These are phyloP conservation scores for Yamadazyma tumulicola DNA, from an alignment of 805 yeast genomes.

Conservation along the genomic window DNA sequence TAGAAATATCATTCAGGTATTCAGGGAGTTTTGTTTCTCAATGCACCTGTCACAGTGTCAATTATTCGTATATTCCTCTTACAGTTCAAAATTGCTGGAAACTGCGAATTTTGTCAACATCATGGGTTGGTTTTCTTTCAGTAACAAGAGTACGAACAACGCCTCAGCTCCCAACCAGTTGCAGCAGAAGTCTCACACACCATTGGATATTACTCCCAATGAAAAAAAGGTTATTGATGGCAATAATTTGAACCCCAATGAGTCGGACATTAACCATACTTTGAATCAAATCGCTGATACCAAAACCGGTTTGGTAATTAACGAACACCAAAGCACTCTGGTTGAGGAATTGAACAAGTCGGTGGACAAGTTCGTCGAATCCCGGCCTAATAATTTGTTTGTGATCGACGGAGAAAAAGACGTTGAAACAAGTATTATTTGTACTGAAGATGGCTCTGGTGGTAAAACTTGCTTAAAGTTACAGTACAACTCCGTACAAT, in stretches of 20 bases:
- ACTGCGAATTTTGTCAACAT: conserved; percentile 1
- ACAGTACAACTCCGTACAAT: conserved; percentile 33
- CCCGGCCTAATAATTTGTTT: conserved; percentile 31
- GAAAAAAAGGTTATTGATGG: background rate
- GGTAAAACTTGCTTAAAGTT: conserved; percentile 48
- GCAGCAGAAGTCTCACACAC: conserved; percentile 26
- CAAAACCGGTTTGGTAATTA: conserved; percentile 8
- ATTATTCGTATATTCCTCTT: background rate
- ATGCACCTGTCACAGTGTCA: too few species aligned
- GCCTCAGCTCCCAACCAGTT: conserved; percentile 17
- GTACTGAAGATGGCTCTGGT: conserved; percentile 41
- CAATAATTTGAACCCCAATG: conserved; percentile 1
- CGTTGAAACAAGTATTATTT: conserved; percentile 38
- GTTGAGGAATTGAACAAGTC: conserved; percentile 15
- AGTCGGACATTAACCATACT: conserved; percentile 26
- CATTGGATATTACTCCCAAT: conserved; percentile 17
- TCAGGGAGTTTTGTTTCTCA: too few species aligned
- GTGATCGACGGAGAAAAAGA: conserved; percentile 42
- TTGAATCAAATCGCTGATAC: conserved; percentile 23
- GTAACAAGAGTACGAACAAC: background rate
- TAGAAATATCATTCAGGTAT: conserved; percentile 9
- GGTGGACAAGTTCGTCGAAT: conserved; percentile 28
- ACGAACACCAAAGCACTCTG: conserved; percentile 4
- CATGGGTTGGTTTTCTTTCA: conserved; percentile 14
- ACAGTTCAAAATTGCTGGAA: background rate